Evolutionary conservation across 305 asterid species (phyloP).

Genomic region (Rubia tinctorum): DNA sequence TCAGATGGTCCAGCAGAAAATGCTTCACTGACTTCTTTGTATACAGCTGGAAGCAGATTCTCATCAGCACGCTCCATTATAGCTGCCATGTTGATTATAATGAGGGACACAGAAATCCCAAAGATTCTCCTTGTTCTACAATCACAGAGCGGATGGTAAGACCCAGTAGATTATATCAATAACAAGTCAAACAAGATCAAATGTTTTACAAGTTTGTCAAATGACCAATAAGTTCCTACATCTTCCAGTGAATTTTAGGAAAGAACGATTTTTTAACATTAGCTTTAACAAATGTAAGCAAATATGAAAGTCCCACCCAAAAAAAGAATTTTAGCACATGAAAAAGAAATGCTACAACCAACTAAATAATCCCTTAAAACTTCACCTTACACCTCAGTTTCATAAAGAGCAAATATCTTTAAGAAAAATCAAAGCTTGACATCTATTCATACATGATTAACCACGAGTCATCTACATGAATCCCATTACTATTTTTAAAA

Average conservation of each 20-base stretch:
- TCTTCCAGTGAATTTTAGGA: not conserved
- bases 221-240: not conserved
- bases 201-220: not conserved
- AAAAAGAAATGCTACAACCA: not conserved
- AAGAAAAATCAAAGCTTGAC: not conserved
- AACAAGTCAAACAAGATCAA: not conserved
- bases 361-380: not conserved
- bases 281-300: not conserved
- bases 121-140: conserved; percentile 59
- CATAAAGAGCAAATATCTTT: conserved; percentile 16
- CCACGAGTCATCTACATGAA: too few relatives aligned
- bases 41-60: conserved; percentile 95
- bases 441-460: not conserved
- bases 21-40: conserved; percentile 97
- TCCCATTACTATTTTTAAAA: too few relatives aligned
- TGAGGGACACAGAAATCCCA: conserved; percentile 81
- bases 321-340: too few relatives aligned
- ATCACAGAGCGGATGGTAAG: not conserved
- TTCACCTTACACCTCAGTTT: not conserved
- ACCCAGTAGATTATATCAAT: not conserved
- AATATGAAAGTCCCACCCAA: too few relatives aligned
- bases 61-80: conserved; percentile 99
- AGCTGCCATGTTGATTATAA: conserved; percentile 94
- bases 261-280: not conserved
- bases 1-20: conserved; percentile 93